Conservation (phyloP, 441 rosid genomes). For the Gossypium schwendimanii region DNA sequence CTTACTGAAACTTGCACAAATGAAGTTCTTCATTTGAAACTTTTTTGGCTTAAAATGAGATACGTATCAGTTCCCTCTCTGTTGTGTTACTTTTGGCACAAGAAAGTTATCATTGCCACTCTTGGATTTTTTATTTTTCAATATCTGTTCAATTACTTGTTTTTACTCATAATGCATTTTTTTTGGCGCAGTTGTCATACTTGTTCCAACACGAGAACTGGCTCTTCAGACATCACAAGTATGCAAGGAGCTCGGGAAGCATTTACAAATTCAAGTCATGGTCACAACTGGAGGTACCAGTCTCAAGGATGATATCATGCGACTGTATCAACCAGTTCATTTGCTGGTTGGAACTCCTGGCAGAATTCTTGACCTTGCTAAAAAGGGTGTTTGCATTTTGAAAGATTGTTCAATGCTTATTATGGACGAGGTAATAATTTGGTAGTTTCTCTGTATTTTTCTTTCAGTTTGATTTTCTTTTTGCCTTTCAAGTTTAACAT, state of each 20-base stretch:
- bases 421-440: constrained; percentile 84
- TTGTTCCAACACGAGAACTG: constrained; percentile 91
- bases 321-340: constrained; percentile 94
- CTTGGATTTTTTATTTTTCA: not conserved
- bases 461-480: not conserved
- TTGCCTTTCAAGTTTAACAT: not conserved
- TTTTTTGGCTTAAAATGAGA: not conserved
- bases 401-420: constrained; percentile 92
- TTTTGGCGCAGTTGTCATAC: constrained; percentile 68
- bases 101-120: not conserved
- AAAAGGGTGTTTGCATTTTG: constrained; percentile 84
- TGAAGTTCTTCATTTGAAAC: not conserved
- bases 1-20: not conserved
- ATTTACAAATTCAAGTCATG: constrained; percentile 93
- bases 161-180: not conserved
- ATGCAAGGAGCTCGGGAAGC: constrained; percentile 94
- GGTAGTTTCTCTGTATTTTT: not conserved
- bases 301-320: constrained; percentile 96
- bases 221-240: constrained; percentile 99
- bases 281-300: constrained; percentile 98
- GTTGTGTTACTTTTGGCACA: not conserved
- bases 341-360: constrained; percentile 97
- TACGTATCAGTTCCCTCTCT: not conserved
- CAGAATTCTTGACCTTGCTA: constrained; percentile 85
- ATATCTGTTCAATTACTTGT: not conserved